Evolutionary conservation across 306 rosid species (phyloP).

Genomic region (Nissolia schottii): DNA sequence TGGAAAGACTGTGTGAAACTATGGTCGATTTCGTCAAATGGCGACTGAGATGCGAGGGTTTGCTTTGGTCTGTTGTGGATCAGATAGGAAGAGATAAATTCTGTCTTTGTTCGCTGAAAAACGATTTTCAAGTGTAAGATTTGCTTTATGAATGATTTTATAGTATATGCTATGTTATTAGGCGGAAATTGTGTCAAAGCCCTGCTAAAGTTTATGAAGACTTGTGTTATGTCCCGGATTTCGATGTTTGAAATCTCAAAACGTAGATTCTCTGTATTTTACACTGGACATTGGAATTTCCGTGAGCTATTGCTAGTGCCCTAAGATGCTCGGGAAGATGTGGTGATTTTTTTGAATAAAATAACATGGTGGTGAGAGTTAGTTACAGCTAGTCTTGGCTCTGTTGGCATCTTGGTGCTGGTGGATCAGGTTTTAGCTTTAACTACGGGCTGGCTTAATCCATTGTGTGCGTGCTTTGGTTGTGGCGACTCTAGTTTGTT

Average conservation of each 20-base stretch:
- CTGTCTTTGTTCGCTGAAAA: not conserved
- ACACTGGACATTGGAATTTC: not conserved
- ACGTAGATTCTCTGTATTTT: not conserved
- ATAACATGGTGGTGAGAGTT: not conserved
- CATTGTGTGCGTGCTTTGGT: not conserved
- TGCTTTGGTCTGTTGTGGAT: not conserved
- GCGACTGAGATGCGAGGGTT: slow-evolving; percentile 1
- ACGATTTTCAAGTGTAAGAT: not conserved
- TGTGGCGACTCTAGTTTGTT: not conserved
- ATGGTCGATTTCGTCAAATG: slow-evolving; percentile 8
- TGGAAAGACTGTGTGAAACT: not conserved
- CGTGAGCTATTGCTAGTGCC: not conserved
- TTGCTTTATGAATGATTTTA: not conserved
- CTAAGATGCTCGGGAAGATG: not conserved
- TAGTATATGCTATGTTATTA: not conserved
- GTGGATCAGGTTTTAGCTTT: slow-evolving; percentile 11
- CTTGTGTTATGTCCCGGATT: not conserved
- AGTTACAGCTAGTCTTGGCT: not conserved
- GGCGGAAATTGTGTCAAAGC: not conserved
- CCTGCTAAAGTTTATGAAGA: not conserved
- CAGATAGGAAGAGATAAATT: not conserved
- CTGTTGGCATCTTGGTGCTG: slow-evolving; percentile 4
- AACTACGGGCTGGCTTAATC: not conserved
- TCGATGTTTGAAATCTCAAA: not conserved
- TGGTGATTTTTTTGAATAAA: not conserved